These are phyloP conservation scores for Effrenium voratum DNA, from an alignment of 73 alveolate species.

Conservation along the genomic window DNA sequence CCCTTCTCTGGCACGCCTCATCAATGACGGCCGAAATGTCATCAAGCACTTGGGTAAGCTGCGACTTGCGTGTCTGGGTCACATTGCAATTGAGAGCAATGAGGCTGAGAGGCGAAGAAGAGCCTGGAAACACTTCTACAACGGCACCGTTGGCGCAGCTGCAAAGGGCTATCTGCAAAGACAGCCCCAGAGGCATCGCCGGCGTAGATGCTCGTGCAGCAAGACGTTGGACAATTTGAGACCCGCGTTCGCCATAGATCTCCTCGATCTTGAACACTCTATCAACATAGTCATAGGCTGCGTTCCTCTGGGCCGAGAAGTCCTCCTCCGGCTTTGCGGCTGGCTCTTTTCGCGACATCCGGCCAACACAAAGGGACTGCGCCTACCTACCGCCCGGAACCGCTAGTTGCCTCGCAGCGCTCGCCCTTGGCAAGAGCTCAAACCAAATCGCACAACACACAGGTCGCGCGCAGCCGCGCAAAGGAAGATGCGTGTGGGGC, in stretches of 20 bases:
- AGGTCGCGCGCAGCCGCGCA: too few species aligned
- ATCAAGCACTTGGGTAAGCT: background rate
- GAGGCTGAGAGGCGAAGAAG: background rate
- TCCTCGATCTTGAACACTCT: background rate
- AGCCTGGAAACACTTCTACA: background rate
- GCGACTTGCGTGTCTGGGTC: background rate
- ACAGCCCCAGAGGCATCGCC: background rate
- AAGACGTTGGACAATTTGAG: background rate
- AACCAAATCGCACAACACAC: too few species aligned
- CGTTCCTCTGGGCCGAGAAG: background rate
- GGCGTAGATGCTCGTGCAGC: background rate
- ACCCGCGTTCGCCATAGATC: background rate
- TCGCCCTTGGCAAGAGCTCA: too few species aligned
- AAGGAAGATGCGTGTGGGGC: too few species aligned
- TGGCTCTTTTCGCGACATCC: too few species aligned
- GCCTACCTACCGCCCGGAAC: too few species aligned
- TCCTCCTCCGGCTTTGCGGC: background rate
- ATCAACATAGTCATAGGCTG: background rate
- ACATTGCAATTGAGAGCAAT: background rate
- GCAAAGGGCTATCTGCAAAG: conserved; percentile 1
- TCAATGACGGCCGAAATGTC: background rate
- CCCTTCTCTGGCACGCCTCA: background rate
- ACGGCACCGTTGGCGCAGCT: background rate
- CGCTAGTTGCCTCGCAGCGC: too few species aligned
- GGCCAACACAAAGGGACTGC: too few species aligned